Base-by-base conservation (phyloP, 2,329 filamentous ascomycete genomes). In the Aspergillus cejpii region DNA sequence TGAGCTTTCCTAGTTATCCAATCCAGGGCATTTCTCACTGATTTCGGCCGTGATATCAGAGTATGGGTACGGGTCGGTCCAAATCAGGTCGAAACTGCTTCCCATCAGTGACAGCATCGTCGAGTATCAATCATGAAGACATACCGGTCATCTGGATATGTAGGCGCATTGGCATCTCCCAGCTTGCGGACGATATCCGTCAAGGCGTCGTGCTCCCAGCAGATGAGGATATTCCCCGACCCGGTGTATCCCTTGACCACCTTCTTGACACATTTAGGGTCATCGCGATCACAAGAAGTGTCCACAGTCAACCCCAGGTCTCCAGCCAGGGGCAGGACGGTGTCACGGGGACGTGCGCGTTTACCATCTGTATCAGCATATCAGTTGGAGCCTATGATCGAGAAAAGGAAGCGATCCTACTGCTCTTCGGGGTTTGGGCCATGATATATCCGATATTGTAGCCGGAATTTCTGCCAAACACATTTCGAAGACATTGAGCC, bases 391-490 rank as follows among this genome's bases (percentile, higher is more conserved):
- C 3, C 17, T 7, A 6, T 7, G 14, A 12, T 27, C 20, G 7
- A 12, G 11, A 4, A 29, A 12, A 3, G 17, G 1, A 6, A 33
- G 11, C 14, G 3, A 27, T 38, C 52, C 7, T 58, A 65, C 63
- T 47, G 43, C 62, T 61, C 60, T 80, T 74, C 19, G 75, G 76
- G 3, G 64, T 69, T 58, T 79, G 67, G 0, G 79, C 78, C 64
- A 83, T 72, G 45, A 83, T 79, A 49, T 79, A 67, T 2, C 70
- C 74, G 50, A 83, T 80, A 42, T 79, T 61, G 59, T 80, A 83
- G 1, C 41, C 27, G 0, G 76, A 79, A 11, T 54, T 57, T 0
- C 64, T 58, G 0, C 77, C 76, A 55, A 83, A 83, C 1, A 83
- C 75, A 6, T 52, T 66, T 8, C 74, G 66, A n/a, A 83, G 63